phyloP scores from a whole-genome alignment of 257 asterid species.

The Parsonsia alboflavescens region DNA sequence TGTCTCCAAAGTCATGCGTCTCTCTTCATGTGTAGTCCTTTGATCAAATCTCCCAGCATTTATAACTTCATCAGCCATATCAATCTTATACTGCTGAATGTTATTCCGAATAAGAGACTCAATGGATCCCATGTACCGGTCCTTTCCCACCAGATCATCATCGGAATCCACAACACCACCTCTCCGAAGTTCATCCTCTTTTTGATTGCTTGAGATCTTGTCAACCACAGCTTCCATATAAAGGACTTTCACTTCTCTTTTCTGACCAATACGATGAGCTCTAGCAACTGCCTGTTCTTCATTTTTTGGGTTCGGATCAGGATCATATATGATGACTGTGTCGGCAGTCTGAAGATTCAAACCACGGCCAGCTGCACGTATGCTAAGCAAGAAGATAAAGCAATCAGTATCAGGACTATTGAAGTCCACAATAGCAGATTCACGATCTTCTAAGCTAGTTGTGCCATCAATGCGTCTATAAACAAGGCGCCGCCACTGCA shows the following conservation, averaged over 20 bases:
- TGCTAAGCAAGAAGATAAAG: conserved; percentile 95
- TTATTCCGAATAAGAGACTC: conserved; percentile 95
- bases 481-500: conserved; percentile 94
- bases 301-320: conserved; percentile 98
- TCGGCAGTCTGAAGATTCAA: conserved; percentile 97
- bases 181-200: conserved; percentile 81
- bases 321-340: conserved; percentile 96
- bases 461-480: conserved; percentile 96
- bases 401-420: conserved; percentile 86
- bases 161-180: conserved; percentile 84
- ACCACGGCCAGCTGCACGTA: conserved; percentile 99
- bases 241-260: conserved; percentile 94
- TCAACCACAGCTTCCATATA: conserved; percentile 98
- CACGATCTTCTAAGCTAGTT: conserved; percentile 98
- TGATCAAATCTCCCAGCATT: conserved; percentile 99
- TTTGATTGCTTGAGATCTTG: conserved; percentile 84
- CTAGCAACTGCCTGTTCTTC: conserved; percentile 99
- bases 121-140: conserved; percentile 89
- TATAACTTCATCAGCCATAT: conserved; percentile 99
- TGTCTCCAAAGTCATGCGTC: conserved; percentile 89
- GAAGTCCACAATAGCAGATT: conserved; percentile 93
- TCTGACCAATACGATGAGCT: conserved; percentile 98
- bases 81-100: conserved; percentile 97
- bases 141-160: conserved; percentile 96
- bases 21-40: conserved; percentile 98